These are phyloP conservation scores for Vigna mungo DNA, from an alignment of 306 rosid species.

Conservation along the genomic window DNA sequence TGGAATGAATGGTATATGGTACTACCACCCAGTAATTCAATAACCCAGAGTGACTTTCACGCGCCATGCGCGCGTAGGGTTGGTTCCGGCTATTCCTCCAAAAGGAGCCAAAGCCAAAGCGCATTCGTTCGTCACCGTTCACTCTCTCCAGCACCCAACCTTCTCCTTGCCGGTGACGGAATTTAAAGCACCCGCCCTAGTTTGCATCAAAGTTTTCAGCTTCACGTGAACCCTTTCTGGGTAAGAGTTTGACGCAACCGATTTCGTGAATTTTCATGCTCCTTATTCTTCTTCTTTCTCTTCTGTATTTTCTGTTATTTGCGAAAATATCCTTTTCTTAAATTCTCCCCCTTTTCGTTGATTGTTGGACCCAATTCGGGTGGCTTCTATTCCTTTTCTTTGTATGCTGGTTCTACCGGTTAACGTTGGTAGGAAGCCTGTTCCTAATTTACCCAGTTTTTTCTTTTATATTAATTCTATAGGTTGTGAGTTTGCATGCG, in stretches of 20 bases:
- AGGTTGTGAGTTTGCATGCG: constrained; percentile 28
- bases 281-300: constrained; percentile 11
- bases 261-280: not conserved
- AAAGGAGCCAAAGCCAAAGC: constrained; percentile 32
- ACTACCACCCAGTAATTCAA: not conserved
- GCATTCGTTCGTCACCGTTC: constrained; percentile 65
- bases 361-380: constrained; percentile 36
- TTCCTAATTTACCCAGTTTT: constrained; percentile 5
- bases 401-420: constrained; percentile 10
- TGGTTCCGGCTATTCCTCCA: constrained; percentile 21
- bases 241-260: constrained; percentile 52
- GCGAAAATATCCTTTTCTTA: constrained; percentile 30
- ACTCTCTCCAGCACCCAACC: constrained; percentile 35
- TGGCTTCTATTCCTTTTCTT: constrained; percentile 13
- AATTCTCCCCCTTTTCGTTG: constrained; percentile 4
- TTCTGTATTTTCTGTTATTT: constrained; percentile 21
- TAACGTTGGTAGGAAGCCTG: constrained; percentile 26
- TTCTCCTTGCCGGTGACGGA: constrained; percentile 67
- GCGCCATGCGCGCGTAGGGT: constrained; percentile 52
- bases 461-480: constrained; percentile 6
- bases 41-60: constrained; percentile 2
- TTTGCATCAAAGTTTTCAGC: constrained; percentile 30
- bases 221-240: constrained; percentile 39
- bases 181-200: constrained; percentile 53
- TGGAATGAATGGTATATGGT: not conserved